A percentile compares a stretch with the other conserved stretches of the same genome.
Evolutionary conservation across 2,329 filamentous ascomycete species (phyloP).

Genomic region (Colletotrichum sp.): DNA sequence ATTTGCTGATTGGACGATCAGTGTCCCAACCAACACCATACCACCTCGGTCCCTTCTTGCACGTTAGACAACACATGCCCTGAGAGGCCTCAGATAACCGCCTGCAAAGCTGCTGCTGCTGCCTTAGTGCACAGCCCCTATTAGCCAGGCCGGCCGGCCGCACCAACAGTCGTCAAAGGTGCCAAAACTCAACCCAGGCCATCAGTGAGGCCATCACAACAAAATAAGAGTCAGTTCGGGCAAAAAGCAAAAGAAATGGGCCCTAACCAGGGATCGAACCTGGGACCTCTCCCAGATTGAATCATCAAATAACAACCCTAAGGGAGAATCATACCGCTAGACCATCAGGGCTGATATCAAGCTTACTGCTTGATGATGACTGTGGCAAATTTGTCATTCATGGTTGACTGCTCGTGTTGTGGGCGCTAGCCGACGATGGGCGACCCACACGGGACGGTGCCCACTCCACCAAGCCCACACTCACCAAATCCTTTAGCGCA

Average conservation of each 20-base stretch:
- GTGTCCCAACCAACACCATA: neutral
- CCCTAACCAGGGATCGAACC: conserved; percentile 21
- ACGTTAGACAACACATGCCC: neutral
- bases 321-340: conserved; percentile 23
- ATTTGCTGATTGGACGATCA: neutral
- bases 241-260: neutral
- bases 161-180: neutral
- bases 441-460: neutral
- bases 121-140: neutral
- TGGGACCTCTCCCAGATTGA: conserved; percentile 8
- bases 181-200: neutral
- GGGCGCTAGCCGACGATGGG: neutral
- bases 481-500: neutral
- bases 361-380: neutral
- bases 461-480: neutral
- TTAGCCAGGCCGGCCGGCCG: neutral
- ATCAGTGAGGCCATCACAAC: neutral
- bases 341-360: conserved; percentile 10
- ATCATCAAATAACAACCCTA: neutral
- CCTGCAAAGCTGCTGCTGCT: neutral
- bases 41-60: neutral
- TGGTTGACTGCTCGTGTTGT: neutral
- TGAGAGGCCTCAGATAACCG: neutral
- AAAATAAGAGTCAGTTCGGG: too few relatives aligned
- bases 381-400: rapidly evolving